A percentile compares a stretch with the other conserved stretches of the same genome.
Conservation (phyloP, 2,329 filamentous ascomycete species). For the Apiospora aurea region DNA sequence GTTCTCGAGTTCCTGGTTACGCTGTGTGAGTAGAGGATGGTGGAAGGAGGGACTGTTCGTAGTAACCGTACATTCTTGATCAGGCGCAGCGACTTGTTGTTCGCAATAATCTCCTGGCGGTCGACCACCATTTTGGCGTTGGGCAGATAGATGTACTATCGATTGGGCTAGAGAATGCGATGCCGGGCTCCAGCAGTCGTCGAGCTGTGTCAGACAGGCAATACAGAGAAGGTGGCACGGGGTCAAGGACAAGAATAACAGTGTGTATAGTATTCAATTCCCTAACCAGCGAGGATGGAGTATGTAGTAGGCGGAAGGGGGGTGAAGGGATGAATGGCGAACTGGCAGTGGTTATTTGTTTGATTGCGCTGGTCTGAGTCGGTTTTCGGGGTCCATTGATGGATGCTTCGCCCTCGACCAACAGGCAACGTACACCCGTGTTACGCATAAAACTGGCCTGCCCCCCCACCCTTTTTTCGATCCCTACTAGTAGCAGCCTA, state of each 20-base stretch:
- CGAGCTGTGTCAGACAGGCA: conserved; percentile 6
- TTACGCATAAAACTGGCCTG: background rate
- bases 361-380: background rate
- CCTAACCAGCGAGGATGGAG: background rate
- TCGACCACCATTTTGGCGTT: conserved; percentile 52
- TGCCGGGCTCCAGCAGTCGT: background rate
- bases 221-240: background rate
- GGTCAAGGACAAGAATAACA: background rate
- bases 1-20: conserved; percentile 83
- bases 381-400: conserved; percentile 4
- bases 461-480: background rate
- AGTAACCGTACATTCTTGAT: conserved; percentile 77
- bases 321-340: background rate
- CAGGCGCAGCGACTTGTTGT: conserved; percentile 84
- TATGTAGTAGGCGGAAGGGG: background rate
- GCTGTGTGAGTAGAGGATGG: conserved; percentile 30
- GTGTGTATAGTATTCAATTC: background rate
- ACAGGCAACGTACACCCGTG: background rate
- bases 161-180: background rate
- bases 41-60: background rate
- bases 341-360: background rate
- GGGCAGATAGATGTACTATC: conserved; percentile 12
- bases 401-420: background rate
- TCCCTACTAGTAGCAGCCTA: too few relatives aligned
- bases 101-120: conserved; percentile 68